phyloP scores from a whole-genome alignment of 208 protist genomes.

The Leishmania braziliensis region DNA sequence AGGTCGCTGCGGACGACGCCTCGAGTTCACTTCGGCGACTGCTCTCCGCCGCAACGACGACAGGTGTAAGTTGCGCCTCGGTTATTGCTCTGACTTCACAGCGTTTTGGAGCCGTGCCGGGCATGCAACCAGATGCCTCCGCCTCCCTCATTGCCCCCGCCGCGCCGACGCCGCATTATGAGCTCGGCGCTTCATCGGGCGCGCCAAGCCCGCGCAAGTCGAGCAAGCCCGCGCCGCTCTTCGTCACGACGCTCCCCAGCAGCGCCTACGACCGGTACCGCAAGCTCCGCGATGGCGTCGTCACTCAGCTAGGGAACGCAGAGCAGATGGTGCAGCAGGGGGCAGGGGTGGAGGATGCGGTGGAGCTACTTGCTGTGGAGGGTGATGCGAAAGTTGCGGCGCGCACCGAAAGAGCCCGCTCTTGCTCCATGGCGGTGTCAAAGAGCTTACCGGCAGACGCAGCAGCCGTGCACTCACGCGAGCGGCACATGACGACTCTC shows the following conservation, averaged over 20 bases:
- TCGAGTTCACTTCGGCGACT: not conserved
- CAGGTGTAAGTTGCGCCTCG: not conserved
- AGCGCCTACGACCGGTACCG: conserved; percentile 27
- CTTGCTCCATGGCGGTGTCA: not conserved
- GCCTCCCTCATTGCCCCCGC: not conserved
- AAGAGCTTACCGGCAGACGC: not conserved
- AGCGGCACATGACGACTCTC: conserved; percentile 19
- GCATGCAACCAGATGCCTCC: not conserved
- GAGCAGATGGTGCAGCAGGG: conserved; percentile 12
- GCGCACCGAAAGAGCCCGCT: not conserved
- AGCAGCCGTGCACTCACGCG: not conserved
- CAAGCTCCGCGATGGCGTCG: conserved; percentile 14
- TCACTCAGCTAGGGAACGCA: conserved; percentile 19
- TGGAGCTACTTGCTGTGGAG: not conserved
- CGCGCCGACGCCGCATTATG: not conserved
- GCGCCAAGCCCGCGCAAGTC: conserved; percentile 4
- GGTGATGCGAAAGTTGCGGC: not conserved
- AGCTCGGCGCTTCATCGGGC: not conserved
- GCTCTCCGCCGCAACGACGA: not conserved
- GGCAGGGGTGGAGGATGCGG: not conserved
- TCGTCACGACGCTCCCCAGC: conserved; percentile 27
- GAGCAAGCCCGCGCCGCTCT: conserved; percentile 27
- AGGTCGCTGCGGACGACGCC: not conserved
- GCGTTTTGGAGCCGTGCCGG: not conserved
- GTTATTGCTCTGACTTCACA: not conserved